These are phyloP conservation scores for Auricularia sp. DNA, from an alignment of 768 basidiomycete species.

Conservation along the genomic window DNA sequence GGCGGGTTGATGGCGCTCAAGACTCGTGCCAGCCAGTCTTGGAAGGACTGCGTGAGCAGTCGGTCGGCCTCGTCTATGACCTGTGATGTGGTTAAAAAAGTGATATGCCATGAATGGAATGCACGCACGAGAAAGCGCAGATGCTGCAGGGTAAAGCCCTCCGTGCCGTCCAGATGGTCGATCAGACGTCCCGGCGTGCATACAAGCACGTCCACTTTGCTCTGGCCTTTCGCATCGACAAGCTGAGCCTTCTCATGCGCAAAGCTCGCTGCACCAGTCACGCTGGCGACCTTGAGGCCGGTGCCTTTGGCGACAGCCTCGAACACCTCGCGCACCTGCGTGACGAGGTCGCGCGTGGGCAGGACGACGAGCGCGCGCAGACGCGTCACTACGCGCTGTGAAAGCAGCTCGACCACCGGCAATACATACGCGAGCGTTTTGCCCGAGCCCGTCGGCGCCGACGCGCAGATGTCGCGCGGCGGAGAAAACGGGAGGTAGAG, in stretches of 20 bases:
- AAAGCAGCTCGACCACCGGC: conserved; percentile 84
- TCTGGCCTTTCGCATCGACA: conserved; percentile 64
- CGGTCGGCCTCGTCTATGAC: conserved; percentile 97
- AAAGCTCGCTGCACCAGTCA: conserved; percentile 79
- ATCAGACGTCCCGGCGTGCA: conserved; percentile 94
- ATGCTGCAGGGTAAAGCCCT: conserved; percentile 87
- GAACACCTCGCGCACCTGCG: conserved; percentile 87
- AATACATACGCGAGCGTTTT: conserved; percentile 95
- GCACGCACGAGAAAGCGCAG: conserved; percentile 78
- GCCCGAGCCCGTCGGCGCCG: conserved; percentile 95
- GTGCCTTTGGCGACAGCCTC: conserved; percentile 78
- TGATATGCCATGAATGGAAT: background rate
- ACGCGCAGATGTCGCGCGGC: conserved; percentile 80
- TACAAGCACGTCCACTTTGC: conserved; percentile 86
- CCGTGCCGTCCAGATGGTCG: conserved; percentile 82
- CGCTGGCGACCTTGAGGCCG: conserved; percentile 57
- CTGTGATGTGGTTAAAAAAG: conserved; percentile 26
- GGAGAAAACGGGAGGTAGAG: conserved; percentile 59
- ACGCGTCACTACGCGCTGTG: conserved; percentile 64
- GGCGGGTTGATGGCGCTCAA: conserved; percentile 57
- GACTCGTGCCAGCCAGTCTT: conserved; percentile 86
- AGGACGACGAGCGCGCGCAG: conserved; percentile 82
- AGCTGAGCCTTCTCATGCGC: conserved; percentile 80
- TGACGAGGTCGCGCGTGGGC: conserved; percentile 88
- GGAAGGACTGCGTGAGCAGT: conserved; percentile 89